Percentiles rank a stretch among this genome's conserved stretches.
phyloP scores from a whole-genome alignment of 495 filamentous ascomycete species.

The Aspergillus panamensis region DNA sequence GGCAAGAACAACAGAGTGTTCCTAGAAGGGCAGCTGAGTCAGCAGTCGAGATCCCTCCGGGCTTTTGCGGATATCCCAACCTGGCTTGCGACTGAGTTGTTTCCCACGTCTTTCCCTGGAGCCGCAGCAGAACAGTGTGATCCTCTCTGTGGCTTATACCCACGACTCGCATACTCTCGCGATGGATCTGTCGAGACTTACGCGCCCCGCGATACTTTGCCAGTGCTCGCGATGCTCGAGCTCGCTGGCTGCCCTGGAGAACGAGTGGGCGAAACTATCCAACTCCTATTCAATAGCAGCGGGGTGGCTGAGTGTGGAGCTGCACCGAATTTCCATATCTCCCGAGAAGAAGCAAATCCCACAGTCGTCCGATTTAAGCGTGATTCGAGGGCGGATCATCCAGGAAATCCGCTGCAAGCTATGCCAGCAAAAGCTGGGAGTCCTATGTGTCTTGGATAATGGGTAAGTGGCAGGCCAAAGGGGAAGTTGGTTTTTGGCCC shows the following conservation, averaged over 20 bases:
- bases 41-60: constrained; percentile 31
- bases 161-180: neutral
- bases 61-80: constrained; percentile 22
- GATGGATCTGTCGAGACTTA: constrained; percentile 41
- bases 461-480: constrained; percentile 32
- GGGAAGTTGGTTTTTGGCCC: neutral
- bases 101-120: neutral
- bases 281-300: constrained; percentile 40
- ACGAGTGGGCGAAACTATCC: constrained; percentile 47
- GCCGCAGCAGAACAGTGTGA: neutral
- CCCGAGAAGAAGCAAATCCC: constrained; percentile 43
- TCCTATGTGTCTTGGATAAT: constrained; percentile 37
- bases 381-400: constrained; percentile 41
- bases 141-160: neutral
- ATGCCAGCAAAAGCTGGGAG: constrained; percentile 45
- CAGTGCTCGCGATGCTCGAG: constrained; percentile 46
- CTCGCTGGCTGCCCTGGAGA: constrained; percentile 46
- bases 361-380: constrained; percentile 36
- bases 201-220: constrained; percentile 40
- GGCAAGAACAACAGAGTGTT: constrained; percentile 18
- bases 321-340: constrained; percentile 42
- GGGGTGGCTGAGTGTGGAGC: constrained; percentile 45
- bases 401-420: constrained; percentile 45
- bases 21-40: constrained; percentile 20
- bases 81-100: constrained; percentile 1